Evolutionary conservation across 805 yeast genomes (phyloP), one percentile per base, ranked within the genome.

Genomic region (Zygosaccharomyces bisporus): DNA sequence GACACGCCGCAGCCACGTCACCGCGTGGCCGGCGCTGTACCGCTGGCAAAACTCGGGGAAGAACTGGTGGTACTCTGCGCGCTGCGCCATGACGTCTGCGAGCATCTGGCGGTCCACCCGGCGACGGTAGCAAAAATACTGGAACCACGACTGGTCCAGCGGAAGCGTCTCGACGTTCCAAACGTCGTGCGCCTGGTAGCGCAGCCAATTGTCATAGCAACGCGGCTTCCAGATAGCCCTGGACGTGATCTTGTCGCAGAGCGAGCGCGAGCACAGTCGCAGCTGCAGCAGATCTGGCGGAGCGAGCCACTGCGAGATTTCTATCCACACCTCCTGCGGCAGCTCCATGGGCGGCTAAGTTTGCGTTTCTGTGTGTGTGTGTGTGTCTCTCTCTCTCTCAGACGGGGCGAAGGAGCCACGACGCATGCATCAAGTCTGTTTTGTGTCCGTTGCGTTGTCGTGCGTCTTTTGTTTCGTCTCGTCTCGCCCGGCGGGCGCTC

Each of bases 301-400:
- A 7, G 19, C 40, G 27, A 53, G 34, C 34, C 37, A 33, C 14
- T 34, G 44, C 8, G 52, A 34, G 5, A 55, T 39, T 13, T 39
- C 48, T 18, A 53, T 34, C 57, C 57, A 55, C 19, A 55, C 21
- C 27, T 55, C 59, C 21, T 46, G 40, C 3, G 57, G 57, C 24
- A 51, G 29, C 13, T 25, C 30, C 30, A 12, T 12, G 30, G 13
- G 30, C 13, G 30, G 13, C 13, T 9, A 4, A 4, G 13, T 25
- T 25, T 6, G n/a, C n/a, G 8, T 18, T 27, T 19, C 14, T 36
- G 41, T 12, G 39, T 24, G 17, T 24, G 16, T 38, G 27, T 34
- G 27, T 21, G 21, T 27, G 16, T 27, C 13, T 34, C 21, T n/a
- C 10, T 21, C 27, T 9, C 17, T 21, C 12, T 13, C 29, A 3